phyloP scores from a whole-genome alignment of 192 early-diverging fungal species.

The Backusella tarrabulga region DNA sequence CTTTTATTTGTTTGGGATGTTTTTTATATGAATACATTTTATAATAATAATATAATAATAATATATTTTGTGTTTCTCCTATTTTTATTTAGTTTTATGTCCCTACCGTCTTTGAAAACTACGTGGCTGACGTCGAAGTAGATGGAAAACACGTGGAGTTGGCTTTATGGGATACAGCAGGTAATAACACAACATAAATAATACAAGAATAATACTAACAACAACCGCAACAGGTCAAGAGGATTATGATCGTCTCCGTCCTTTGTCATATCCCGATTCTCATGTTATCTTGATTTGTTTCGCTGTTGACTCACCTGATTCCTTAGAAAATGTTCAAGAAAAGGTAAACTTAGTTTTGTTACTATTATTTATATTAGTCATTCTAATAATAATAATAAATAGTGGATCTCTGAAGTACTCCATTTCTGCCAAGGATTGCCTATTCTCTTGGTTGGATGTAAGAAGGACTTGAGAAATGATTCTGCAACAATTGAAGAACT shows the following conservation, averaged over 20 bases:
- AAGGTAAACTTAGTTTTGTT: conserved; percentile 38
- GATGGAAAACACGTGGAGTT: conserved; percentile 70
- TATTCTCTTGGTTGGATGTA: conserved; percentile 86
- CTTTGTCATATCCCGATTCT: conserved; percentile 88
- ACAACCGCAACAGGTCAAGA: conserved; percentile 25
- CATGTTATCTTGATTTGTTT: conserved; percentile 94
- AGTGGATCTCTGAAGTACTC: conserved; percentile 90
- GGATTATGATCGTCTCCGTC: conserved; percentile 69
- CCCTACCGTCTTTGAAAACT: conserved; percentile 77
- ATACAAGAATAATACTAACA: neutral
- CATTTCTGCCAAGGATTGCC: conserved; percentile 84
- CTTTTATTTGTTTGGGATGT: neutral
- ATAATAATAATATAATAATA: neutral
- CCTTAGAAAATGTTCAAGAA: conserved; percentile 79
- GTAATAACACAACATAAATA: conserved; percentile 32
- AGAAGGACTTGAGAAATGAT: conserved; percentile 89
- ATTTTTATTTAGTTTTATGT: conserved; percentile 54
- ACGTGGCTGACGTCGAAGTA: conserved; percentile 69
- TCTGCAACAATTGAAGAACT: conserved; percentile 71
- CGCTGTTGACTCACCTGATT: conserved; percentile 79
- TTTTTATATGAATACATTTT: neutral
- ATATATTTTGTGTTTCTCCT: neutral
- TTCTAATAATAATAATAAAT: neutral
- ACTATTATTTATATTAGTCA: neutral
- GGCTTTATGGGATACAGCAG: conserved; percentile 77